These are phyloP conservation scores for Astragalus membranaceus DNA, from an alignment of 306 rosid genomes.

Conservation along the genomic window DNA sequence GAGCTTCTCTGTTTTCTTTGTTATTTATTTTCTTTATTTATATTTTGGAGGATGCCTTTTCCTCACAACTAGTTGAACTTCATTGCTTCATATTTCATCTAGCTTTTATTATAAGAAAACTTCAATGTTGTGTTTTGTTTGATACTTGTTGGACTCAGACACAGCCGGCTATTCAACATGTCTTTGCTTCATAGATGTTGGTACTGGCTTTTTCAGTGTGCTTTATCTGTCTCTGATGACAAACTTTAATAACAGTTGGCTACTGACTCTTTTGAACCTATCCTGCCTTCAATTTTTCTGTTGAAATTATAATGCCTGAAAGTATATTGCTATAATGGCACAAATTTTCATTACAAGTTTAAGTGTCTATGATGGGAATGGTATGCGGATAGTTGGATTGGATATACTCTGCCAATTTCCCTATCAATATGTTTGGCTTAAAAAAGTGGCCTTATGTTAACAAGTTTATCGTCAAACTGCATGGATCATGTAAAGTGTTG, in stretches of 20 bases:
- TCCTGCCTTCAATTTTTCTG: background rate
- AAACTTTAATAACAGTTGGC: background rate
- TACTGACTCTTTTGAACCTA: background rate
- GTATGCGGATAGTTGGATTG: background rate
- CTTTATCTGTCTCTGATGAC: background rate
- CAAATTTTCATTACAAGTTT: background rate
- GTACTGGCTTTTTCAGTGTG: background rate
- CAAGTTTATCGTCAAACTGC: background rate
- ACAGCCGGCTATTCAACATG: background rate
- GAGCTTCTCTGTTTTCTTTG: background rate
- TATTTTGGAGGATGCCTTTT: background rate
- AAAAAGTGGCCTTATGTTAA: background rate
- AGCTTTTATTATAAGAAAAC: background rate
- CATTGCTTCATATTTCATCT: background rate
- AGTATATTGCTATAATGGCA: background rate
- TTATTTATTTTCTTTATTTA: background rate
- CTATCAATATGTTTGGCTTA: background rate
- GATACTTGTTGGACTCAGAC: background rate
- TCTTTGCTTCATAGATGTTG: background rate
- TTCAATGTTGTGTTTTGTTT: background rate
- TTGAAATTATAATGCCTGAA: background rate
- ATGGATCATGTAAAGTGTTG: background rate
- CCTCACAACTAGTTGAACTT: background rate
- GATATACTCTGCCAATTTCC: background rate
- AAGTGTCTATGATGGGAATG: background rate